phyloP scores from a whole-genome alignment of 2,329 filamentous ascomycete species.

The Aspergillus tubingensis region DNA sequence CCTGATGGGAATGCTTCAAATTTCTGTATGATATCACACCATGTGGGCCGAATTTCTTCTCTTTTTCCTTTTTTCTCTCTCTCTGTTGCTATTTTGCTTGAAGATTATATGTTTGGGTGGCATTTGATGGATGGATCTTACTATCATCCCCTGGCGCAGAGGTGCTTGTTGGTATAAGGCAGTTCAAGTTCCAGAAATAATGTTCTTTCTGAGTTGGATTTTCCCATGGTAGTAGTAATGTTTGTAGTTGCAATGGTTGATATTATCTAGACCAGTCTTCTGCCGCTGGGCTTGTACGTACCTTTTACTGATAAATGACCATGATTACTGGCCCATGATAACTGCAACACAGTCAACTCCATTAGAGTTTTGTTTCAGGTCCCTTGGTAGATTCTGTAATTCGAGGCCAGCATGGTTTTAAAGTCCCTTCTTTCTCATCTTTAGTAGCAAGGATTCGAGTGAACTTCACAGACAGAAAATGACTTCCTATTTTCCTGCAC shows the following conservation, averaged over 20 bases:
- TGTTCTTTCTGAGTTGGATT: conserved; percentile 14
- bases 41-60: conserved; percentile 31
- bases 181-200: conserved; percentile 28
- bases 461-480: no score
- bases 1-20: conserved; percentile 25
- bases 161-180: conserved; percentile 31
- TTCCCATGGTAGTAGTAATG: background rate
- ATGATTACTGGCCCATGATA: no score
- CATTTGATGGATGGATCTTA: conserved; percentile 33
- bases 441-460: no score
- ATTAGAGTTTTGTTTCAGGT: no score
- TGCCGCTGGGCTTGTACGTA: background rate
- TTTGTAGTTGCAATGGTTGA: background rate
- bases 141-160: conserved; percentile 30
- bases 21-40: conserved; percentile 49
- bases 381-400: no score
- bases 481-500: no score
- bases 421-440: no score
- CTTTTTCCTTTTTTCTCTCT: conserved; percentile 21
- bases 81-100: conserved; percentile 31
- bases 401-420: no score
- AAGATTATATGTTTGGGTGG: conserved; percentile 35
- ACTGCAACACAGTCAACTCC: no score
- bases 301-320: no score
- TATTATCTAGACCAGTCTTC: background rate